Evolutionary conservation across 2,329 filamentous ascomycete genomes (phyloP), one percentile per base, ranked within the genome.

Genomic region (Colletotrichum sp.): DNA sequence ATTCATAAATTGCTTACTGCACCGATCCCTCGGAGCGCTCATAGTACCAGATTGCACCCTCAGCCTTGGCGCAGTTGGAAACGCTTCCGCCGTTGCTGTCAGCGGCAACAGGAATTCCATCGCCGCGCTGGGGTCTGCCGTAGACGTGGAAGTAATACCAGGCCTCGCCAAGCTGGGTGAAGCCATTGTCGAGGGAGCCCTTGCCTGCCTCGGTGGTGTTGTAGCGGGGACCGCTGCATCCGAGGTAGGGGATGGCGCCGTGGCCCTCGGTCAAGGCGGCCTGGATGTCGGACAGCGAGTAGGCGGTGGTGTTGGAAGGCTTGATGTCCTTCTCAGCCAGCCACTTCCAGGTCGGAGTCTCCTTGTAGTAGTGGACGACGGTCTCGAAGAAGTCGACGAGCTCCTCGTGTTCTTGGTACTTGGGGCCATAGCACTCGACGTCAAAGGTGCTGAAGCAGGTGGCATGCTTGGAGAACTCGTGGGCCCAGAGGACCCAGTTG

Each of bases 401-500:
- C 28, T 94, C 92, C 75, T 89, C 85, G 82, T 93, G 89, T 78
- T 89, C 67, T 64, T 82, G 81, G 81, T 92, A 91, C 77, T 86
- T 80, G 7, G 91, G 90, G 0, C 91, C 91, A 82, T 93, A 94
- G 88, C 93, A 94, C 34, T 90, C 88, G 7, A 87, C 83, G 80
- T 93, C 91, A 80, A 94, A 94, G 76, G 90, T 93, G 63, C 88
- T 91, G 86, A 86, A 94, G 87, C 92, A 94, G 16, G 92, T 94
- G 4, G 88, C 92, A 83, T 93, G 92, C 86, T 94, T 94, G 84
- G 87, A 89, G 85, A 92, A 93, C 81, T 94, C 92, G 85, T 93
- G 92, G 52, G 84, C 92, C 92, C 92, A 94, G 84, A 94, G 90
- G 39, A 89, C 87, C 67, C 85, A 82, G 83, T 92, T 93, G 16